Conservation (phyloP, 306 rosid species). For the Acacia confusa region DNA sequence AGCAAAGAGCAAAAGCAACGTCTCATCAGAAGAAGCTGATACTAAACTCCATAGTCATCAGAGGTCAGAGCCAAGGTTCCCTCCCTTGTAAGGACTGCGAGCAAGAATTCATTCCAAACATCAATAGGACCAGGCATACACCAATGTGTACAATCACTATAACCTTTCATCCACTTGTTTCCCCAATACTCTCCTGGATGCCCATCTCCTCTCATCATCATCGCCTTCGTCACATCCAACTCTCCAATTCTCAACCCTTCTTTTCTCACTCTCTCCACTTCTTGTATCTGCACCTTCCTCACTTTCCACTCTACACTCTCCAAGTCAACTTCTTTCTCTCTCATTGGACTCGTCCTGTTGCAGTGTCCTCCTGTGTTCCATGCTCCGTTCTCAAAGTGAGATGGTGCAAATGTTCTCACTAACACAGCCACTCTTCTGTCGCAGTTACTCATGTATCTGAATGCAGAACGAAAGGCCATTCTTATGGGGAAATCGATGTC, state of each 20-base stretch:
- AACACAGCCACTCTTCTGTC: slow-evolving; percentile 42
- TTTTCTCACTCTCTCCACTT: slow-evolving; percentile 46
- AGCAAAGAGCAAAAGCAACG: neutral
- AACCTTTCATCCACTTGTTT: slow-evolving; percentile 81
- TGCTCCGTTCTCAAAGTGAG: slow-evolving; percentile 73
- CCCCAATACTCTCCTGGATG: slow-evolving; percentile 83
- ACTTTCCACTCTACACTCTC: slow-evolving; percentile 53
- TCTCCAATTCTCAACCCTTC: slow-evolving; percentile 46
- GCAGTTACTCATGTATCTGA: slow-evolving; percentile 46
- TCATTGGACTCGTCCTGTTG: slow-evolving; percentile 59
- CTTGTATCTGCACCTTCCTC: slow-evolving; percentile 64
- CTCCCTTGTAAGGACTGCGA: slow-evolving; percentile 37
- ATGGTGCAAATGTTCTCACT: slow-evolving; percentile 81
- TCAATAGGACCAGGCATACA: slow-evolving; percentile 94
- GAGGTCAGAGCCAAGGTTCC: neutral
- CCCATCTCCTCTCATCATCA: slow-evolving; percentile 86
- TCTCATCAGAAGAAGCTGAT: neutral
- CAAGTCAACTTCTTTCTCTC: slow-evolving; percentile 36
- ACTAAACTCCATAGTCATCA: neutral
- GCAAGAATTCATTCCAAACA: slow-evolving; percentile 69
- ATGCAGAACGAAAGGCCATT: slow-evolving; percentile 55
- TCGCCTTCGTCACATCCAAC: slow-evolving; percentile 70
- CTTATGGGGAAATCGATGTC: slow-evolving; percentile 39
- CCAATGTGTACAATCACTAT: slow-evolving; percentile 92
- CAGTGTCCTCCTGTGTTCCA: slow-evolving; percentile 90